Percentiles rank a stretch among this genome's conserved stretches.
These are phyloP conservation scores for Cornus controversa DNA, from an alignment of 148 eudicot species.

Conservation along the genomic window DNA sequence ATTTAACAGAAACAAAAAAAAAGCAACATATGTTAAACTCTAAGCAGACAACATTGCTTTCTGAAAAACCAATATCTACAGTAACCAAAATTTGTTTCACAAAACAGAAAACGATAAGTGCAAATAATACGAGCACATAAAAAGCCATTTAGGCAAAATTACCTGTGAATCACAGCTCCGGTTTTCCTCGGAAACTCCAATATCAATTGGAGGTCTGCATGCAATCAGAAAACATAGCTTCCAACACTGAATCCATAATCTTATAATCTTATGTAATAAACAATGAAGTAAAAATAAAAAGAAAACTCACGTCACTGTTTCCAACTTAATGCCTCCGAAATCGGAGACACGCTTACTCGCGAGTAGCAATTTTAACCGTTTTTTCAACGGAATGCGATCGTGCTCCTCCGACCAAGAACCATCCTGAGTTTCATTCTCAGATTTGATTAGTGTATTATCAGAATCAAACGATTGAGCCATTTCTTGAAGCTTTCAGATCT, in stretches of 20 bases:
- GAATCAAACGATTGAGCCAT: conserved; percentile 3
- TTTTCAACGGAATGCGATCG: conserved; percentile 54
- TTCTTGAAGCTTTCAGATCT: not conserved
- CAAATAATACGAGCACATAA: not conserved
- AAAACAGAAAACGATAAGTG: not conserved
- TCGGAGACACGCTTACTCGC: conserved; percentile 10
- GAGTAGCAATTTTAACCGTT: conserved; percentile 44
- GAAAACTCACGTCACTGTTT: conserved; percentile 5
- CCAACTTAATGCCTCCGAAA: not conserved
- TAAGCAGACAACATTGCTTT: no score
- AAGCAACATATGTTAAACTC: no score
- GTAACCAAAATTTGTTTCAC: not conserved
- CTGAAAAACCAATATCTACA: not conserved
- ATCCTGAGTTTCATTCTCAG: conserved; percentile 6
- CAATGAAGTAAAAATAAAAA: no score
- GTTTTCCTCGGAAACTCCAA: conserved; percentile 21
- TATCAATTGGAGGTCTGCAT: conserved; percentile 15
- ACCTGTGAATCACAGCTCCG: conserved; percentile 22
- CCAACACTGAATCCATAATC: not conserved
- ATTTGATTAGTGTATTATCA: not conserved
- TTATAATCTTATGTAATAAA: no score
- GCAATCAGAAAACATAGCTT: not conserved
- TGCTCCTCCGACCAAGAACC: conserved; percentile 45
- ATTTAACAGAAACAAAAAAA: no score
- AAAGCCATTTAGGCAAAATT: not conserved